These are phyloP conservation scores for Oryza nivara DNA, from an alignment of 176 grass and related monocot genomes.

Conservation along the genomic window DNA sequence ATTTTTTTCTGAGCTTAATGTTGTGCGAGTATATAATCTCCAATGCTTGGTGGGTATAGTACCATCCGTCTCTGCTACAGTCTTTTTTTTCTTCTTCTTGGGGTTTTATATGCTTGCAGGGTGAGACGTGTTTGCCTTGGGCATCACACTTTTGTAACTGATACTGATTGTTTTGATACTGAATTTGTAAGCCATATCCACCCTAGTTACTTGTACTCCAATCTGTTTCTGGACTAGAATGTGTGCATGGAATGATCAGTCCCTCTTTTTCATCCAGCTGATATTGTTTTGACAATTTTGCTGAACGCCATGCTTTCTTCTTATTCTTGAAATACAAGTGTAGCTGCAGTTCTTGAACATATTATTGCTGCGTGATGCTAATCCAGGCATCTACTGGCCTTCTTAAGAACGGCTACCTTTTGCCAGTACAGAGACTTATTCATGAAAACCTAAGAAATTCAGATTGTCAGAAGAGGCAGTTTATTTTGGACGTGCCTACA, in stretches of 20 bases:
- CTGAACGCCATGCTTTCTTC: not conserved
- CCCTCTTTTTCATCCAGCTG: not conserved
- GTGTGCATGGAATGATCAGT: not conserved
- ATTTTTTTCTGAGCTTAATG: slow-evolving; percentile 31
- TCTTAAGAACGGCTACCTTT: not conserved
- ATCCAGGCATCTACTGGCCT: not conserved
- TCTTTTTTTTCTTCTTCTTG: not conserved
- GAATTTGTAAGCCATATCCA: slow-evolving; percentile 23
- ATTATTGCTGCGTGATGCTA: not conserved
- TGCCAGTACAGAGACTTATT: not conserved
- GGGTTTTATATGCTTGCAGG: slow-evolving; percentile 23
- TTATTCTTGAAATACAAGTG: slow-evolving; percentile 1
- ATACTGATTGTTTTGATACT: slow-evolving; percentile 21
- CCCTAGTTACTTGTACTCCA: not conserved
- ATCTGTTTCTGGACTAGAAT: slow-evolving; percentile 28
- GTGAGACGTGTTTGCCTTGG: slow-evolving; percentile 5
- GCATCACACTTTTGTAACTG: slow-evolving; percentile 30
- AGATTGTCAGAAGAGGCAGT: not conserved
- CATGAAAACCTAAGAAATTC: not conserved
- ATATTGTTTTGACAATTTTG: not conserved
- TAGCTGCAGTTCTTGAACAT: not conserved
- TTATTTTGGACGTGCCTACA: not conserved
- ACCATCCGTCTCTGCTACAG: slow-evolving; percentile 11
- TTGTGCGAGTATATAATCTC: slow-evolving; percentile 31
- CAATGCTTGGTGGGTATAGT: slow-evolving; percentile 17